Evolutionary conservation across 208 protist genomes (phyloP).

Genomic region (Endotrypanum monterogeii): DNA sequence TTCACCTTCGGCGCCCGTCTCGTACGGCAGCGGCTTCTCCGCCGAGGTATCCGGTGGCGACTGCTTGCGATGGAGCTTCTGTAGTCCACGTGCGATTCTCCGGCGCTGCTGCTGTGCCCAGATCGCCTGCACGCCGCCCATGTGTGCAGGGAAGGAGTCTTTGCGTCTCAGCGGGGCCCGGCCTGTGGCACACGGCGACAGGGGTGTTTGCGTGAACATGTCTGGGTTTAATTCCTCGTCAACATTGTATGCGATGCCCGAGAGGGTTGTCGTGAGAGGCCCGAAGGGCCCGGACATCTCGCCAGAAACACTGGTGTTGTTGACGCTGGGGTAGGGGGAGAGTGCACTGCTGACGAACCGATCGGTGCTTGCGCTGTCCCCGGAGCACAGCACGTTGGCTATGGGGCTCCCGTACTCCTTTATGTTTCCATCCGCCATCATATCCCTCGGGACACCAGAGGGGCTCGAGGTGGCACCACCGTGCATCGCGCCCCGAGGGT

Average conservation of each 20-base stretch:
- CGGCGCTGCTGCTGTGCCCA: constrained; percentile 35
- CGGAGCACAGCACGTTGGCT: not conserved
- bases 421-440: not conserved
- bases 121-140: constrained; percentile 8
- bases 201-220: not conserved
- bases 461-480: not conserved
- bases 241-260: constrained; percentile 28
- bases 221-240: constrained; percentile 25
- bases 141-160: not conserved
- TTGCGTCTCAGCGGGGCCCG: not conserved
- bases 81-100: constrained; percentile 27
- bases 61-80: constrained; percentile 16
- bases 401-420: not conserved
- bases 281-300: constrained; percentile 8
- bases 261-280: constrained; percentile 23
- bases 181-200: not conserved
- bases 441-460: not conserved
- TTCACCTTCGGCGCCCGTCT: not conserved
- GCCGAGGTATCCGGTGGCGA: not conserved
- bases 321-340: not conserved
- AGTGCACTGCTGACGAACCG: not conserved
- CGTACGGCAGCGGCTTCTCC: not conserved
- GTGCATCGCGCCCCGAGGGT: not conserved
- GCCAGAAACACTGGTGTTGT: not conserved
- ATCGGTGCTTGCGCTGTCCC: not conserved